Base-by-base conservation (phyloP, 2,329 filamentous ascomycete species). In the Cladosporium colombiae region DNA sequence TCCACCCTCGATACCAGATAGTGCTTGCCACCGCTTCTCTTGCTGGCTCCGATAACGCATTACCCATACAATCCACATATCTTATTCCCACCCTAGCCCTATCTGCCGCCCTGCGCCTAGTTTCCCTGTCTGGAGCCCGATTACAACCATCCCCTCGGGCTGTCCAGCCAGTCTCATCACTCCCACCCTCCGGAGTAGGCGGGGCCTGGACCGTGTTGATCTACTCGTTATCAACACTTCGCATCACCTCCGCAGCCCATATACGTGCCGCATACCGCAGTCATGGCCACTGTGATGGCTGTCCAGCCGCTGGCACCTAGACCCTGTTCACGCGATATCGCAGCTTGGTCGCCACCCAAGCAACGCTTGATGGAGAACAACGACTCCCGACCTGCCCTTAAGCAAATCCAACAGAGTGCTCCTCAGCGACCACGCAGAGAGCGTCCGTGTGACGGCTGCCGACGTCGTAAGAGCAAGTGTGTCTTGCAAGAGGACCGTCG, bases 381-480 rank as follows among this genome's bases (percentile, higher is more conserved):
- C 68, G 80, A 82, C 71, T 79, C 78, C 69, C 68, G 79, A 55
- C 75, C 78, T 62, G 71, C 75, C 46, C 57, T 70, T 27, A 75
- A 74, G 74, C 75, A 74, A 66, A 70, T 74, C 68, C 73, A 74
- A 52, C 70, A 71, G 56, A 70, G 64, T 53, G 49, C 73, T 18
- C 66, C 70, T 53, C 69, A 70, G 27, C 71, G 71, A n/a, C 60
- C 72, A 27, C 67, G 72, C 46, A 71, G 70, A 65, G 73, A 76
- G 66, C 68, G 74, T 53, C 75, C 88, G 46, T 92, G 90, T 78
- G 89, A 92, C 80, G 87, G 89, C 67, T 95, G 92, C 78, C 84
- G 89, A 69, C 84, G 86, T 77, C 86, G 90, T 70, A 90, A 91
- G 77, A 87, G 87, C 73, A 89, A 89, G 79, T 95, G 92, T 80